Evolutionary conservation across 1,284 basidiomycete species (phyloP).

Genomic region (Cutaneotrichosporon arboriforme): DNA sequence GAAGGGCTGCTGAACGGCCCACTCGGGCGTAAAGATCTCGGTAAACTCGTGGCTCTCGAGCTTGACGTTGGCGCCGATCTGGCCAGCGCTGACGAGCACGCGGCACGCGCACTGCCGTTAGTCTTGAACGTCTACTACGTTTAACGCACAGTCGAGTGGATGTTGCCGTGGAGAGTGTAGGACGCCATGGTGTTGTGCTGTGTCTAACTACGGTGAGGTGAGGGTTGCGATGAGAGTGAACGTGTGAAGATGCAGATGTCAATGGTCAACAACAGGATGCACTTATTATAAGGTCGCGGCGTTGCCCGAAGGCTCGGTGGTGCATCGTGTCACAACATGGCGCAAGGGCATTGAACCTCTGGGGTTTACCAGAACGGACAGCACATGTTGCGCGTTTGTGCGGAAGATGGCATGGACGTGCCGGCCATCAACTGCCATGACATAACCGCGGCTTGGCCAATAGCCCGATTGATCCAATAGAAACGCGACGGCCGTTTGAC

Average conservation of each 20-base stretch:
- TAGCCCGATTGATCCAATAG: too few relatives aligned
- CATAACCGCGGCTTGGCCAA: too few relatives aligned
- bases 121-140: not conserved
- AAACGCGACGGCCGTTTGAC: too few relatives aligned
- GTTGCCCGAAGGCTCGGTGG: too few relatives aligned
- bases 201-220: not conserved
- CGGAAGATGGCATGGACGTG: too few relatives aligned
- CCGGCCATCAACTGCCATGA: too few relatives aligned
- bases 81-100: constrained; percentile 17
- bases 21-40: constrained; percentile 54
- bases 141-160: constrained; percentile 18
- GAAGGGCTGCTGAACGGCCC: constrained; percentile 57
- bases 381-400: too few relatives aligned
- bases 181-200: constrained; percentile 7
- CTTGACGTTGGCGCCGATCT: constrained; percentile 26
- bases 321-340: too few relatives aligned
- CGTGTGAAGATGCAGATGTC: not conserved
- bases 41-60: constrained; percentile 20
- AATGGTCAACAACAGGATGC: too few relatives aligned
- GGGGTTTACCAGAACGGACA: too few relatives aligned
- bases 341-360: too few relatives aligned
- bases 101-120: constrained; percentile 22
- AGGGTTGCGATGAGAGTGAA: not conserved
- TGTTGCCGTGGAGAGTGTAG: constrained; percentile 19
- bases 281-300: too few relatives aligned